Evolutionary conservation across 2,329 filamentous ascomycete genomes (phyloP), one percentile per base, ranked within the genome.

Genomic region (Fusarium euwallaceae): DNA sequence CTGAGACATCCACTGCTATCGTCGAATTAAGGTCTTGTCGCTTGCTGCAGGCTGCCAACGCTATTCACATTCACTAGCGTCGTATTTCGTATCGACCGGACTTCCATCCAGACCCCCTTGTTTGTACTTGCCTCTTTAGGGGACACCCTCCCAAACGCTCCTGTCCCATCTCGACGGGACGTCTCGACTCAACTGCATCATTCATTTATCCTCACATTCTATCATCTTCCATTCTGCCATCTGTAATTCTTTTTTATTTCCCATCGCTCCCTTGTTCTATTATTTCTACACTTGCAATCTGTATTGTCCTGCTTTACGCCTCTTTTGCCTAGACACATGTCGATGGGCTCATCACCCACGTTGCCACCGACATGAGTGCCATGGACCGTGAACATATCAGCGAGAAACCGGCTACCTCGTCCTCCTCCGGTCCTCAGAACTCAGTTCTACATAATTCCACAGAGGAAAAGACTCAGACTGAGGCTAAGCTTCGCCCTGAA

Each of bases 401-500:
- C 29, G 66, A 78, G 62, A 76, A 78, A 56, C 61, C 70, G 9
- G 39, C 41, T n/a, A 41, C 22, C 8, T 41, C 76, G 37, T 67
- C 71, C 6, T 65, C 73, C 10, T 56, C 66, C 4, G 41, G 32
- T 14, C 63, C 69, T 39, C 60, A 66, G 37, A 58, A 43, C 29
- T 27, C 60, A 48, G 48, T 61, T 17, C 55, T 45, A 29, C 37
- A 72, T 5, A 41, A 66, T 48, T 32, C 58, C 16, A 70, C 53
- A 37, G 62, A 80, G 69, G 80, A 85, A 17, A 78, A 81, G 61
- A 67, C 78, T 32, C 78, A 78, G 2, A 67, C 71, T 5, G 80
- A 84, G 65, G 76, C 79, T 61, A 84, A 85, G 69, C 64, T 77
- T 4, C 82, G 81, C 10, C 84, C 86, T 6, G 84, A 88, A 76